Base-by-base conservation (phyloP, 495 filamentous ascomycete genomes). In the Xylaria venustula region DNA sequence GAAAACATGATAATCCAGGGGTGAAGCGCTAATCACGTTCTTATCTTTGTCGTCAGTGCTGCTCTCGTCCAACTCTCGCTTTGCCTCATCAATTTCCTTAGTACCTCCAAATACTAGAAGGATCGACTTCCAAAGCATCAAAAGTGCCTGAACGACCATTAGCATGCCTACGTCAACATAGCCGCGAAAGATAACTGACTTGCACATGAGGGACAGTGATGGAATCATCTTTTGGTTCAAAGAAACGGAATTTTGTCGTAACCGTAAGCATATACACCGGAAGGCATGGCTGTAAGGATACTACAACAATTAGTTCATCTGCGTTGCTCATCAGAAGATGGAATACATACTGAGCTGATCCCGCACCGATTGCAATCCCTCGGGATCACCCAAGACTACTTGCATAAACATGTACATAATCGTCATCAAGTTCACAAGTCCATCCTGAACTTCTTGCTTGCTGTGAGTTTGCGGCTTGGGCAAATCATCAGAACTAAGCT, bases 1-100 rank as follows among this genome's bases (percentile, higher is more conserved):
- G 69, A 98, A 98, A 12, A 91, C 80, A 69, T 98, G 93, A 68
- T 98, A 98, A 67, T 98, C 95, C 9, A 98, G 79, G 12, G 95
- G 94, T 9, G 93, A 96, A 5, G 94, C 92, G 1, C 88, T 95
- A 57, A 98, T 91, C 37, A 91, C 74, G 73, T 72, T 75, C 59
- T 80, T 83, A 17, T 75, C 70, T 45, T 81, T 77, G 45, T 77
- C 78, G 32, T 80, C 75, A n/a, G 68, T 68, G 28, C 75, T 70
- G 22, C 67, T 69, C 58, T 88, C 81, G 42, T 76, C 77, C 7
- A 86, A 83, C 7, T 83, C 85, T 55, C 79, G 76, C 71, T 97
- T 98, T 47, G 88, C 84, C 48, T 83, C 80, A 22, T 87, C 82
- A n/a, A 97, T 79, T 37, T 90, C 85, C 25, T 81, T 66, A 47